Evolutionary conservation across 2,329 filamentous ascomycete species (phyloP), one percentile per base, ranked within the genome.

Genomic region (Periglandula ipomoeae): DNA sequence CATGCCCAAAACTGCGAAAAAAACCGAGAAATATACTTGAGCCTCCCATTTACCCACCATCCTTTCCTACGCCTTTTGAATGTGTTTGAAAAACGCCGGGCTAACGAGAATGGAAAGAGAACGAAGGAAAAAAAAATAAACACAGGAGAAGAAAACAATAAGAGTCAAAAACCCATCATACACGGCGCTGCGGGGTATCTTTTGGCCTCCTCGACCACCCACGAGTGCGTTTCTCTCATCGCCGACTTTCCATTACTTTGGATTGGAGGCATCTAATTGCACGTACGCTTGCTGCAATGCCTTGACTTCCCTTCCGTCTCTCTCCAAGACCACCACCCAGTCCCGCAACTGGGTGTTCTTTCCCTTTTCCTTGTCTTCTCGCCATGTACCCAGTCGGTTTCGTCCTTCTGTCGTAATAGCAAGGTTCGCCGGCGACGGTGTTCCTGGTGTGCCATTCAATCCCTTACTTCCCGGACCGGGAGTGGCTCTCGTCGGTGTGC

Each of bases 271-370:
- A 55, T 82, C 78, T 55, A 82, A 61, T 51, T 65, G 66, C 49
- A 72, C 58, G 53, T 81, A 81, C 1, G 79, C 78, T 43, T 69
- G 65, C 60, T 85, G 81, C 43, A 87, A 63, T 22, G 81, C 77
- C 60, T 72, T 78, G 55, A 70, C 70, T 62, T 89, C 84, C 55
- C 74, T 76, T 1, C 87, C 85, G 61, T 95, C 88, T 45, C 82
- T 74, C 64, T 95, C 90, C 42, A 96, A 73, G 51, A 87, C 86
- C 19, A 80, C 74, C 15, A 95, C 72, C 71, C 89, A 82, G 65
- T 96, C 91, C 48, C 91, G 78, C 46, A 95, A 71, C 68, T 96
- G 89, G 43, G 96, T 87, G 23, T 84, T 83, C 56, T 76, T 78
- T 27, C 88, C 89, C 61, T 84, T 85, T 20, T 84, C 81, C 47